phyloP scores from a whole-genome alignment of 106 monocot genomes.

The Phalaenopsis equestris region DNA sequence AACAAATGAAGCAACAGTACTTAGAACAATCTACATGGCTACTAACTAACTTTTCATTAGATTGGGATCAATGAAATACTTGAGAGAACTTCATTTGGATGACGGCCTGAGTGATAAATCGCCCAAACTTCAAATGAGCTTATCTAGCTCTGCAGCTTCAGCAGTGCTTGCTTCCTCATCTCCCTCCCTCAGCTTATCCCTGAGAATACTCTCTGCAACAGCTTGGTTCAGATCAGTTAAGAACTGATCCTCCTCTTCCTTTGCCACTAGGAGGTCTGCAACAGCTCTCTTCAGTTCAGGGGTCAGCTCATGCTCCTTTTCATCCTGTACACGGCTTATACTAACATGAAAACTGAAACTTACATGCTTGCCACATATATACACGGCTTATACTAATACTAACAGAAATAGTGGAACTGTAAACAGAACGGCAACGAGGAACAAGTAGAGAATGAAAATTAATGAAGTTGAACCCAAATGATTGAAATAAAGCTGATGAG shows the following conservation, averaged over 20 bases:
- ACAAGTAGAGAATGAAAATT: no score
- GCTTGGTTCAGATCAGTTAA: constrained; percentile 4
- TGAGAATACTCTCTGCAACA: background rate
- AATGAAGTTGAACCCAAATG: no score
- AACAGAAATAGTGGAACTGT: no score
- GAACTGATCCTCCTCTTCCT: background rate
- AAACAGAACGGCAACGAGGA: no score
- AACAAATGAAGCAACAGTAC: background rate
- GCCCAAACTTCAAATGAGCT: constrained; percentile 2
- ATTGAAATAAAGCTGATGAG: background rate
- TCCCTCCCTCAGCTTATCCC: background rate
- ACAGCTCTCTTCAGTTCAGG: background rate
- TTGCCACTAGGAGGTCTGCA: background rate
- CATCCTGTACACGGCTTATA: background rate
- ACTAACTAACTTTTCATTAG: background rate
- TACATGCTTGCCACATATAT: no score
- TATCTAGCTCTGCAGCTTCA: background rate
- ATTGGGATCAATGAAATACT: background rate
- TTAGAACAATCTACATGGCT: background rate
- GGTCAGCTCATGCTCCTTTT: constrained; percentile 1
- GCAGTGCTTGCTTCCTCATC: background rate
- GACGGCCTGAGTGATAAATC: constrained; percentile 7
- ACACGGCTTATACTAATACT: no score
- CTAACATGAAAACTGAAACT: no score
- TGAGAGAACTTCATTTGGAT: background rate